Evolutionary conservation across 2,329 filamentous ascomycete genomes (phyloP), one percentile per base, ranked within the genome.

Genomic region (Clarireedia paspali): DNA sequence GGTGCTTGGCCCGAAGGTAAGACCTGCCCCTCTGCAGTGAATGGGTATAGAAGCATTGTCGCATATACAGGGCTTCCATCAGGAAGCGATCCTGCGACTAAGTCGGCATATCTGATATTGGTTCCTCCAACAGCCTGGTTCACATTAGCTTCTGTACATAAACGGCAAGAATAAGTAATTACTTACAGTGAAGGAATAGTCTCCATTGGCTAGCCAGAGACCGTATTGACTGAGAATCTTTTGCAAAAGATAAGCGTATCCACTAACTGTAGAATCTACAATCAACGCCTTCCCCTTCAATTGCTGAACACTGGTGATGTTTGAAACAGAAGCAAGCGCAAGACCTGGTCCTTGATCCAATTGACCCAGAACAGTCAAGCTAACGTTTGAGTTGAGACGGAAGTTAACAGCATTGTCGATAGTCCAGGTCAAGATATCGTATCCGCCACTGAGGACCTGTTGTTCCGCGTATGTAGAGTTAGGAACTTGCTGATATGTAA

Each of bases 341-440:
- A 70, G 59, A 56, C 68, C 68, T 12, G 66, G 65, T 24, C 68
- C 67, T 30, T 63, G 59, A 58, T 70, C 68, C 15, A 70, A 55
- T 10, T 44, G 40, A 2, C 40, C 40, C 4, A 44, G 40, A n/a
- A 70, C 65, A 5, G 68, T 68, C 6, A 70, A 45, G 24, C 53
- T 60, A 51, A 63, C 40, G 20, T 63, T 58, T 23, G 61, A 63
- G 49, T 69, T 70, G 47, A 68, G 65, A 10, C 66, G 59, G 27
- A 66, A 62, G 49, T 68, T 69, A 36, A 68, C 62, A 4, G 62
- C 61, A 53, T 69, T 68, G 58, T 68, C 66, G 38, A 68, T 63
- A 4, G 66, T 67, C 27, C 63, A 65, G 15, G 63, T 67, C 5
- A 69, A 56, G 39, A 69, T 61, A 55, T 68, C 66, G 45, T 67